Conservation (phyloP, 441 rosid species). For the Populus trichocarpa region DNA sequence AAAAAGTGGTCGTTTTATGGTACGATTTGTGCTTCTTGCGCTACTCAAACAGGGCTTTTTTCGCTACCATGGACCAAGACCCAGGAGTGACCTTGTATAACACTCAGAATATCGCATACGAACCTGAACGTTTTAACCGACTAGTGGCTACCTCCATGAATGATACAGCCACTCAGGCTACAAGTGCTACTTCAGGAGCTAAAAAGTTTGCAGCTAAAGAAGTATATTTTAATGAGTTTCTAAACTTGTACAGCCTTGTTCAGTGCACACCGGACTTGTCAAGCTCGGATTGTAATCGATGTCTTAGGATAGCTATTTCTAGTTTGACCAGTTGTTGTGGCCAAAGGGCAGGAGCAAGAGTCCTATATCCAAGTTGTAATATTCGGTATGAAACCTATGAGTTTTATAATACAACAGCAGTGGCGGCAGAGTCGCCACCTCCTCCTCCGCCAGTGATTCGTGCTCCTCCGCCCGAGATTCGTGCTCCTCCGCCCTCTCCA, state of each 20-base stretch:
- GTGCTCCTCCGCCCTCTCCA: constrained; percentile 6
- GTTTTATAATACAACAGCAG: constrained; percentile 16
- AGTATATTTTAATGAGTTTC: neutral
- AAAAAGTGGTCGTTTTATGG: constrained; percentile 17
- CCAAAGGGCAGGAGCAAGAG: constrained; percentile 31
- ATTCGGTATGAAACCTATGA: constrained; percentile 35
- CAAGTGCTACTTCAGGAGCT: neutral
- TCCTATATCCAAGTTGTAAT: constrained; percentile 33
- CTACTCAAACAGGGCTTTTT: constrained; percentile 19
- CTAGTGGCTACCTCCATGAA: neutral
- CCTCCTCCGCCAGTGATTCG: neutral
- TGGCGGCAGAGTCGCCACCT: neutral
- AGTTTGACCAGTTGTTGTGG: constrained; percentile 15
- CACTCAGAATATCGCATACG: neutral
- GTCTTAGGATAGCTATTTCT: constrained; percentile 25
- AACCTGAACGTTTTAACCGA: neutral
- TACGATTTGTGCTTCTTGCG: constrained; percentile 26
- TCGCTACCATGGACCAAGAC: neutral
- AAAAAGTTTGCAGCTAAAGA: constrained; percentile 17
- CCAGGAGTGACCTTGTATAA: neutral
- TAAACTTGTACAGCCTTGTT: constrained; percentile 27
- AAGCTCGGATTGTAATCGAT: constrained; percentile 24
- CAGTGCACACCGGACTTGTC: constrained; percentile 57
- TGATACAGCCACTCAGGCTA: constrained; percentile 8
- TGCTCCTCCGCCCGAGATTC: too few species aligned